These are phyloP conservation scores for Plasmodium gonderi DNA, from an alignment of 169 alveolate genomes.

Conservation along the genomic window DNA sequence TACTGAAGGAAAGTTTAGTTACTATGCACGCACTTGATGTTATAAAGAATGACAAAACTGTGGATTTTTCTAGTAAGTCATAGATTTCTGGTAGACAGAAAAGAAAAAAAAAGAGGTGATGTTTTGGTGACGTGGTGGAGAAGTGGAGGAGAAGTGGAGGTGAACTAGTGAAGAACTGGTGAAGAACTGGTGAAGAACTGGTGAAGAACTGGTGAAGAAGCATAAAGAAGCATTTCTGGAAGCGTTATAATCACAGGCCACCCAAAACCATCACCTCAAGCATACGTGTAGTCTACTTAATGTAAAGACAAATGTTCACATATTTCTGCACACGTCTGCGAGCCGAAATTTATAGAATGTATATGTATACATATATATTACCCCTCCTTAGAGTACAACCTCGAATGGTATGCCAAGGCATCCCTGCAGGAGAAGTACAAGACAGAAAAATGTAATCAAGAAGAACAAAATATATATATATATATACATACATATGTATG, in stretches of 20 bases:
- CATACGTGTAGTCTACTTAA: too few relatives aligned
- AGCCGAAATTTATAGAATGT: too few relatives aligned
- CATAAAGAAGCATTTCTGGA: too few relatives aligned
- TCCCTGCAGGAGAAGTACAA: slow-evolving; percentile 30
- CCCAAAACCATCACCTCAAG: too few relatives aligned
- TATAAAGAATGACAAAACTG: background rate
- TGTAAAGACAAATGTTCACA: too few relatives aligned
- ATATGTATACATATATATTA: too few relatives aligned
- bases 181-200: too few relatives aligned
- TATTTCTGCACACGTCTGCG: background rate
- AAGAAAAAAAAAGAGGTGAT: background rate
- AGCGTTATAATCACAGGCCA: too few relatives aligned
- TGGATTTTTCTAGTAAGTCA: slow-evolving; percentile 5
- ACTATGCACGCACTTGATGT: slow-evolving; percentile 40
- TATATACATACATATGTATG: too few relatives aligned
- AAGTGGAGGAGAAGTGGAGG: background rate
- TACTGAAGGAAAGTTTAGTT: slow-evolving; percentile 38
- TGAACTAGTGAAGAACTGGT: too few relatives aligned
- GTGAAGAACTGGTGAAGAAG: too few relatives aligned
- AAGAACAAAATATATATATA: too few relatives aligned
- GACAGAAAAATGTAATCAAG: slow-evolving; percentile 27
- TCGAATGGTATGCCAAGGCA: slow-evolving; percentile 36
- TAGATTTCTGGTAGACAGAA: background rate
- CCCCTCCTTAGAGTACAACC: slow-evolving; percentile 8
- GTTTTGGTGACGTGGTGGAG: background rate